Base-by-base conservation (phyloP, 495 filamentous ascomycete genomes). In the Xylaria grammica region DNA sequence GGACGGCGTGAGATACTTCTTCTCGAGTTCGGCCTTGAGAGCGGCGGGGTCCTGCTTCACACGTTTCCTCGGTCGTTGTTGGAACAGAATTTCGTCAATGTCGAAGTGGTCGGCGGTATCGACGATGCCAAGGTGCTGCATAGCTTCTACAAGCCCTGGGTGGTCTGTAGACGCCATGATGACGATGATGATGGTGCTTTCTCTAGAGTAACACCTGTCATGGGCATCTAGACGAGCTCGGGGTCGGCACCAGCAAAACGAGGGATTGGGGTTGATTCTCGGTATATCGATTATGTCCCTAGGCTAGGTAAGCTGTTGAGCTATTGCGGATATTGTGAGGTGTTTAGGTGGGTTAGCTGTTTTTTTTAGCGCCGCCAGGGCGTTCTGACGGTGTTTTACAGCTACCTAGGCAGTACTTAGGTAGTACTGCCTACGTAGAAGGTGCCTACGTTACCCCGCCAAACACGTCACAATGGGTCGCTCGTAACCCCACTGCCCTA, bases 1-100 rank as follows among this genome's bases (percentile, higher is more conserved):
- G 9, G 91, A 89, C 3, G 95, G 95, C 9, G 86, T 85, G 8
- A 99, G 78, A 68, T 92, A 96, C 40, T 92, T 87, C 54, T 82
- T 65, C 75, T 97, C 92, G 27, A 97, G 83, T 36, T 90, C 83
- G 42, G 81, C 77, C 64, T 89, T 88, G 40, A 93, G 76, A 11
- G 85, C 81, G 22, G 85, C 80, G 46, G 81, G 79, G 60, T 85
- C 81, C 60, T 79, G 84, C 62, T 82, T 82, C 1, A 75, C 67
- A 59, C 84, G 84, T 72, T 89, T 90, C 68, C 83, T 85, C 36
- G 87, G 85, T 63, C 83, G 69, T 57, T 74, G 75, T 40, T 75
- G 69, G 72, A 75, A 80, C 61, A 91, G 79, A 55, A 88, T 77
- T 42, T 82, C 76, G 68, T 92, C 89, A 53, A 91, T 87, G 69